A percentile compares a stretch with the other conserved stretches of the same genome.
phyloP scores from a whole-genome alignment of 768 basidiomycete species.

The Leccinum barrowsii region DNA sequence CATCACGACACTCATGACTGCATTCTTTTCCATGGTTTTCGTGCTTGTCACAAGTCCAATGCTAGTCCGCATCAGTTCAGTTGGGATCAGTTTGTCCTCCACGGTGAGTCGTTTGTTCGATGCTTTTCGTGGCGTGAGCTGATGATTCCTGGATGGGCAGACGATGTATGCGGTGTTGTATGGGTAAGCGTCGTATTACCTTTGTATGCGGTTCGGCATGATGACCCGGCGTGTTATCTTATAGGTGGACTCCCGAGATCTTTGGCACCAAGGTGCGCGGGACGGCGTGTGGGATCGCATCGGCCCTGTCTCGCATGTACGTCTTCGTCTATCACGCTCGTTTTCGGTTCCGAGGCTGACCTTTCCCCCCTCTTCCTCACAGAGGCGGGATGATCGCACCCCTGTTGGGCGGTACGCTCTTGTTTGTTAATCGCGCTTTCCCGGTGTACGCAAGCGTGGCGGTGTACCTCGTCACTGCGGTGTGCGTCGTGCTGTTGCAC shows the following conservation, averaged over 20 bases:
- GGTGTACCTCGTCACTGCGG: conserved; percentile 59
- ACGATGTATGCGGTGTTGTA: conserved; percentile 88
- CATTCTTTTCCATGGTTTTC: conserved; percentile 70
- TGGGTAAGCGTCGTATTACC: conserved; percentile 35
- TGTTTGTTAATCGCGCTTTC: conserved; percentile 62
- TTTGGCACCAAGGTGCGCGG: conserved; percentile 85
- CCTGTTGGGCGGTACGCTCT: conserved; percentile 67
- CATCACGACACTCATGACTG: conserved; percentile 71
- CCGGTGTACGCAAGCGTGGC: conserved; percentile 75
- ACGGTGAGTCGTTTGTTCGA: conserved; percentile 36
- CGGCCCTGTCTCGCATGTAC: conserved; percentile 80
- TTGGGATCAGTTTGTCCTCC: conserved; percentile 74
- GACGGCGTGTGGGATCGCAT: conserved; percentile 85
- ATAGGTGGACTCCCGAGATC: conserved; percentile 79
- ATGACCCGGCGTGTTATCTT: background rate
- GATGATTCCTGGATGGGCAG: conserved; percentile 30
- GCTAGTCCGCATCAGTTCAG: conserved; percentile 63
- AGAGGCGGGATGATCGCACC: conserved; percentile 91
- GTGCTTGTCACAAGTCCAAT: conserved; percentile 52
- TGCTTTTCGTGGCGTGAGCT: background rate
- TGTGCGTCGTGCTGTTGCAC: conserved; percentile 56
- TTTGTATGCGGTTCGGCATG: background rate
- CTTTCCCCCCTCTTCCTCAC: background rate
- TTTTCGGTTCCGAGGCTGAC: background rate
- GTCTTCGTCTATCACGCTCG: conserved; percentile 24